Evolutionary conservation across 805 yeast genomes (phyloP), one percentile per base, ranked within the genome.

Genomic region (Metschnikowia shivogae): DNA sequence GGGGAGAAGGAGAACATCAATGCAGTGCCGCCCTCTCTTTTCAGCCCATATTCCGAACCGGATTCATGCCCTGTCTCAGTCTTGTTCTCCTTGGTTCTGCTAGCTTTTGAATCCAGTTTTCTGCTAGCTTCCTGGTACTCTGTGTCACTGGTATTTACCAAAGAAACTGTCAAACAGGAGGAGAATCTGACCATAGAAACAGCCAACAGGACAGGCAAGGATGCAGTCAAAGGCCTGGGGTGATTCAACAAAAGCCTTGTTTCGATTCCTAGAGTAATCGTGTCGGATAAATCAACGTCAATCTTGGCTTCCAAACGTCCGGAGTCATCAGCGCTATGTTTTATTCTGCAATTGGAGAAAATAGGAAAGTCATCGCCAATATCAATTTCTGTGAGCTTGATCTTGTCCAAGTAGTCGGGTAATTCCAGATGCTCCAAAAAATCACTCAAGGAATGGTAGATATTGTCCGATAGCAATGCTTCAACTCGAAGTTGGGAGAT

Each of bases 301-400:
- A 90, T 89, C 54, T 86, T 87, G 1, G 96, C 96, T 60, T 89
- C 96, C 36, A 80, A 58, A 35, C 82, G 65, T 13, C 81, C 70
- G 17, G 77, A 72, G 1, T 70, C 70, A 45, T 76, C 80, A 19
- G 76, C 76, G 44, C 78, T 75, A 48, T 80, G 81, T 50, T 74
- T 74, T 32, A 93, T 86, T 40, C 95, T 76, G 64, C 99, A 93
- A 59, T 93, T 93, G 45, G 96, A 86, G 61, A 93, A 87, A 42
- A 93, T 87, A 3, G 99, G 99, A 61, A 84, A 93, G 63, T 90
- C 97, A 60, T 89, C 87, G 29, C 99, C 99, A 46, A 93, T 83
- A 56, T 89, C 92, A 22, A 93, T 81, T 57, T 92, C 97, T 1
- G 90, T 86, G 39, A 93, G 80, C 48, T 77, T 77, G 34, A 93